Evolutionary conservation across 2,329 filamentous ascomycete genomes (phyloP).

Genomic region (Fusarium protoensiforme): DNA sequence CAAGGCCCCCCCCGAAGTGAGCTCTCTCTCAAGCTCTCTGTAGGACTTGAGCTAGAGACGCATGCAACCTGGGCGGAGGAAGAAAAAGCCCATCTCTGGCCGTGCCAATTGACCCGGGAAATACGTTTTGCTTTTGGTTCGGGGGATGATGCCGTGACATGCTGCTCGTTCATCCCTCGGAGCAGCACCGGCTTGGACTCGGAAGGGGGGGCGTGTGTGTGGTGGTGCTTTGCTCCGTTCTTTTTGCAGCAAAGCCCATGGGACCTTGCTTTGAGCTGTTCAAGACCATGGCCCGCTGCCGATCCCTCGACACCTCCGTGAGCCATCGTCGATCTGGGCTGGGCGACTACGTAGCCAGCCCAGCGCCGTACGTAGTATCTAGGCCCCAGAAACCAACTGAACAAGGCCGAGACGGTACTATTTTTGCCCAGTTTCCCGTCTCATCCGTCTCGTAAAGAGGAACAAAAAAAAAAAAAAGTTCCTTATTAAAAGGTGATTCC

Average conservation of each 20-base stretch:
- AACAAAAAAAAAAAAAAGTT: neutral
- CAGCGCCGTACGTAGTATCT: neutral
- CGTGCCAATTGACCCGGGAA: neutral
- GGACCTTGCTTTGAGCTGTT: constrained; percentile 10
- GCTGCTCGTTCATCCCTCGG: neutral
- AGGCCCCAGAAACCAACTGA: neutral
- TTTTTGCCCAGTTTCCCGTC: constrained; percentile 18
- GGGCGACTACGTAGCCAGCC: constrained; percentile 13
- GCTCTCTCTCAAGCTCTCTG: neutral
- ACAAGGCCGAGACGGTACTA: constrained; percentile 8
- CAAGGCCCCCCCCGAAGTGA: neutral
- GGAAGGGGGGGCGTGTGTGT: constrained; percentile 4
- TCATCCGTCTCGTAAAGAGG: neutral
- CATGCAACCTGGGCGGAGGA: neutral
- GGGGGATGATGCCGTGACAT: constrained; percentile 11
- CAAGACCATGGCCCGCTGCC: constrained; percentile 21
- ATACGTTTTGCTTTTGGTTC: neutral
- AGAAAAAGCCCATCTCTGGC: neutral
- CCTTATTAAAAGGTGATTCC: constrained; percentile 21
- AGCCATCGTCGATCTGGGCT: constrained; percentile 31
- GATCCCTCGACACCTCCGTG: constrained; percentile 28
- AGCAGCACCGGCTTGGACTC: neutral
- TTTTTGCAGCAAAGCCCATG: constrained; percentile 12
- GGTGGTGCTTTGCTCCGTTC: neutral
- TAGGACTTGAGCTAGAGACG: neutral